Conservation (phyloP, 805 yeast genomes). For the Geotrichum ghanense region DNA sequence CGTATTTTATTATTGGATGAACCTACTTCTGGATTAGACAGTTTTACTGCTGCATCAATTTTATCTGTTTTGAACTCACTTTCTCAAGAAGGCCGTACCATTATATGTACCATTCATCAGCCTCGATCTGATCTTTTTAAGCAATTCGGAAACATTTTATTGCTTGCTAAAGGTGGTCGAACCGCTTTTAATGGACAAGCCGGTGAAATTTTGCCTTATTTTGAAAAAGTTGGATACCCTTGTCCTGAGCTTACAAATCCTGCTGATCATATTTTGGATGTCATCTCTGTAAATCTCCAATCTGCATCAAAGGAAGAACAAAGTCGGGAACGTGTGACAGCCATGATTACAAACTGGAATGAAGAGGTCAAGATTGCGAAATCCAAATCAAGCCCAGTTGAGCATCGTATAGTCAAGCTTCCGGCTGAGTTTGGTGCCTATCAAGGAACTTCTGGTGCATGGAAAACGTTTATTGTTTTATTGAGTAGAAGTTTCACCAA, state of each 20-base stretch:
- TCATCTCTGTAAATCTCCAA: slow-evolving; percentile 48
- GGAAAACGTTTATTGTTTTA: slow-evolving; percentile 28
- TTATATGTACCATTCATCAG: slow-evolving; percentile 73
- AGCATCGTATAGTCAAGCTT: slow-evolving; percentile 3
- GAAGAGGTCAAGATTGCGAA: slow-evolving; percentile 1
- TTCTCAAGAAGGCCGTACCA: slow-evolving; percentile 48
- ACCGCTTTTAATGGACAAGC: slow-evolving; percentile 60
- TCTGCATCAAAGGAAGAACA: slow-evolving; percentile 30
- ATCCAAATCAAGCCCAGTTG: neutral
- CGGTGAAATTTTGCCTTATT: slow-evolving; percentile 34
- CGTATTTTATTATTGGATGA: slow-evolving; percentile 68
- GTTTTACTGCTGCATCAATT: slow-evolving; percentile 64
- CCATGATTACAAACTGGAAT: slow-evolving; percentile 31
- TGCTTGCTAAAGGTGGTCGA: slow-evolving; percentile 62
- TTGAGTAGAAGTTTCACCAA: slow-evolving; percentile 31
- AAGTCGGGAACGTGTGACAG: slow-evolving; percentile 32
- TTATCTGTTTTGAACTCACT: slow-evolving; percentile 46
- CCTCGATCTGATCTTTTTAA: slow-evolving; percentile 60
- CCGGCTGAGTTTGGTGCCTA: slow-evolving; percentile 22
- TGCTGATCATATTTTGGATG: slow-evolving; percentile 66
- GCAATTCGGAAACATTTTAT: slow-evolving; percentile 56
- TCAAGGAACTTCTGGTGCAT: slow-evolving; percentile 24
- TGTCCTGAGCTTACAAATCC: slow-evolving; percentile 55
- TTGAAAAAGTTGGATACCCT: slow-evolving; percentile 36
- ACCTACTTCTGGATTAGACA: slow-evolving; percentile 82